phyloP scores from a whole-genome alignment of 768 basidiomycete genomes.

The Agaricus bisporus region DNA sequence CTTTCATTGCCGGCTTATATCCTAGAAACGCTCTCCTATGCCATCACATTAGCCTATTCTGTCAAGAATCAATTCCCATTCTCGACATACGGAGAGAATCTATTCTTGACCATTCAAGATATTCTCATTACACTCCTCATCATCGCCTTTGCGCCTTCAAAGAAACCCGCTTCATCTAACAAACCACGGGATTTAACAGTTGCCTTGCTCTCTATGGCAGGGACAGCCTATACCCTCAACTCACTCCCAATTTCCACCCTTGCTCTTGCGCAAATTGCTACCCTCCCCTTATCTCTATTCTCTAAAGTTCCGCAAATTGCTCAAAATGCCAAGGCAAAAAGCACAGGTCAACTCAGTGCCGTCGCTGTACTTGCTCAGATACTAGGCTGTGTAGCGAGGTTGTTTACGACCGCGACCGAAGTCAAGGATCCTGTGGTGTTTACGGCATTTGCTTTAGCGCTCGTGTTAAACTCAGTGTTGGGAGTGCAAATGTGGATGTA shows the following conservation, averaged over 20 bases:
- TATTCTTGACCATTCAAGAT: constrained; percentile 90
- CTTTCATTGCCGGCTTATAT: constrained; percentile 82
- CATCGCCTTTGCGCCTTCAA: constrained; percentile 49
- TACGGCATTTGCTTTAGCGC: constrained; percentile 80
- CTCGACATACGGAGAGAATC: constrained; percentile 96
- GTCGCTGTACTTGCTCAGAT: constrained; percentile 90
- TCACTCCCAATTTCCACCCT: constrained; percentile 43
- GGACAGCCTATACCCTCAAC: constrained; percentile 33
- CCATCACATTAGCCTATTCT: constrained; percentile 85
- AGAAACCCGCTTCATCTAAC: constrained; percentile 15
- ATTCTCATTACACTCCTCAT: constrained; percentile 85
- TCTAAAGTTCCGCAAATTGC: constrained; percentile 93
- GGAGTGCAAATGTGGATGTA: constrained; percentile 83
- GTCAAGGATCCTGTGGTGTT: constrained; percentile 76
- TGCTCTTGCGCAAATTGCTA: constrained; percentile 71
- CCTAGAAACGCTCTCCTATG: constrained; percentile 88
- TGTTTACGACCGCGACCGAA: constrained; percentile 92
- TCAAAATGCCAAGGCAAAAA: constrained; percentile 66
- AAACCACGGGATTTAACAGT: constrained; percentile 28
- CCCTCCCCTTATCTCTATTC: constrained; percentile 86
- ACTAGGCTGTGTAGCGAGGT: constrained; percentile 80
- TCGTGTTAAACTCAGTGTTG: constrained; percentile 77
- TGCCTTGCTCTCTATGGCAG: constrained; percentile 23
- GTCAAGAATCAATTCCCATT: constrained; percentile 85
- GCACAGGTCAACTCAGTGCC: constrained; percentile 91